Base-by-base conservation (phyloP, 192 early-diverging fungal species). In the Helicostylum pulchrum region DNA sequence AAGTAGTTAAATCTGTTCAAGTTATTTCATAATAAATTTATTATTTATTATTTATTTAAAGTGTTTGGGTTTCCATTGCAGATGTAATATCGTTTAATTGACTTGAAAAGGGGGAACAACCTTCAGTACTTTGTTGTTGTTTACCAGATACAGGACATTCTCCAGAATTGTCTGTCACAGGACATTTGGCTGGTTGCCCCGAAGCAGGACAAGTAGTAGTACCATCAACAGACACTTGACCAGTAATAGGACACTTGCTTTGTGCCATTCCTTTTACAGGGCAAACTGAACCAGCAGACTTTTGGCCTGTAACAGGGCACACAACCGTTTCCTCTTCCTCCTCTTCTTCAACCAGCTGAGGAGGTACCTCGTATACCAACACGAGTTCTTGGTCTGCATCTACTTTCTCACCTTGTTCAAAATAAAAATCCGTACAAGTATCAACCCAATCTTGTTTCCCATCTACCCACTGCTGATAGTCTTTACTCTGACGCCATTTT, bases 61-160 rank as follows among this genome's bases (percentile, higher is more conserved):
- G 36, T 9, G 36, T 39, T 39, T 3, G 9, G 7, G 1, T 39
- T 39, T 39, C 36, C 36, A 39, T 39, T 39, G 36, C 36, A 10
- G 36, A 4, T 4, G 36, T 4, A 10, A 10, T 10, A 39, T 39
- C 9, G 6, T 39, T 39, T 39, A 39, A 6, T 39, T 39, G 26
- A 26, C 26, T 39, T 39, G 36, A 39, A 39, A 39, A 4, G 9
- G 36, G 36, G 9, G n/a, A n/a, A n/a, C 36, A 39, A 39, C 4
- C 36, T 39, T 39, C 36, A 39, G 36, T 39, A 26, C 36, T 9
- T 39, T 9, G 36, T 9, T 39, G 36, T 39, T 39, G 36, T 39
- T 39, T 26, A 17, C 64, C 64, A 5, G 64, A 54, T 15, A 65
- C 64, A 31, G 64, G 64, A 36, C 63, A 65, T 32, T 3, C 9